phyloP scores from a whole-genome alignment of 202 grass and related monocot genomes.

The Panicum hallii region DNA sequence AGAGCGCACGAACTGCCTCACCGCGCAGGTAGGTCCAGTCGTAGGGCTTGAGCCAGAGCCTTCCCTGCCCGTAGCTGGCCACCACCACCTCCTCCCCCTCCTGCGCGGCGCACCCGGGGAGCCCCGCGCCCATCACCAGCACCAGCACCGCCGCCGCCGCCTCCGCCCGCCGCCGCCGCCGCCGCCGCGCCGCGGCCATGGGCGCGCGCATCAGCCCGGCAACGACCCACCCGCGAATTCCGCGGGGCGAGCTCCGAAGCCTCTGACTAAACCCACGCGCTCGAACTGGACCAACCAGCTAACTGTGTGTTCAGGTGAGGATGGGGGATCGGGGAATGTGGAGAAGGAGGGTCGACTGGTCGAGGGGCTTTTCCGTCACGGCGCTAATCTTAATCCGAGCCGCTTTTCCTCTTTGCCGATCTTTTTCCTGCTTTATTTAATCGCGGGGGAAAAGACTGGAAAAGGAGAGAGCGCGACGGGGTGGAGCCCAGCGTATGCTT shows the following conservation, averaged over 20 bases:
- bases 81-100: slow-evolving; percentile 51
- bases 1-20: slow-evolving; percentile 7
- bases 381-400: slow-evolving; percentile 1
- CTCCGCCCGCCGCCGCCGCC: slow-evolving; percentile 14
- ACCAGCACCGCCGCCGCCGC: slow-evolving; percentile 16
- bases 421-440: slow-evolving; percentile 23
- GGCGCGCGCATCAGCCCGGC: background rate
- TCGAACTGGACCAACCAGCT: background rate
- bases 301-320: background rate
- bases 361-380: slow-evolving; percentile 17
- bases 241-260: background rate
- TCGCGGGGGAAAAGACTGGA: background rate
- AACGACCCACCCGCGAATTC: background rate
- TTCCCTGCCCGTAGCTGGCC: slow-evolving; percentile 66
- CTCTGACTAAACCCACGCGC: slow-evolving; percentile 24
- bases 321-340: background rate
- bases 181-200: slow-evolving; percentile 6
- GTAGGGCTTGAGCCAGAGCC: slow-evolving; percentile 73
- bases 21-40: slow-evolving; percentile 95
- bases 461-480: background rate
- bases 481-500: background rate
- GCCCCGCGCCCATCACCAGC: background rate
- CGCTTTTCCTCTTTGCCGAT: background rate
- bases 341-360: background rate
- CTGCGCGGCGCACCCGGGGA: background rate